Conservation (phyloP, 2,329 filamentous ascomycete genomes). For the Paraphoma sp. region DNA sequence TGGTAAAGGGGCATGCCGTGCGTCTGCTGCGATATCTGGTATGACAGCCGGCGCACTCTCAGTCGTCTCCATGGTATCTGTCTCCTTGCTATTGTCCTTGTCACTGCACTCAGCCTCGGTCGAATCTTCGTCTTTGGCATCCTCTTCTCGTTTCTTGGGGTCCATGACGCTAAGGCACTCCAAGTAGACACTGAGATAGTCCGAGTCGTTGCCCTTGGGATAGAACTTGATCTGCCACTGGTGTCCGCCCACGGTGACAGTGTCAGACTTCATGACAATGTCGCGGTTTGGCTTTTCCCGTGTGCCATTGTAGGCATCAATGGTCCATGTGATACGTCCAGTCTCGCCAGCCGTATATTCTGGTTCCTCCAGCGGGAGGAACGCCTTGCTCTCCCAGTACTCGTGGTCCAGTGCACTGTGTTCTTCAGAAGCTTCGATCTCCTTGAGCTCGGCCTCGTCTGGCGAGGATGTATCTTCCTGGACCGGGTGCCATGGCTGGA, state of each 20-base stretch:
- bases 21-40: neutral
- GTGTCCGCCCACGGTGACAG: constrained; percentile 63
- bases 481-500: constrained; percentile 59
- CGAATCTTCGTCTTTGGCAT: constrained; percentile 4
- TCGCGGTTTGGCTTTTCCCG: constrained; percentile 65
- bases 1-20: constrained; percentile 46
- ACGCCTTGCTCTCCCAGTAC: constrained; percentile 66
- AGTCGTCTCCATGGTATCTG: constrained; percentile 12
- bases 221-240: constrained; percentile 73
- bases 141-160: constrained; percentile 19
- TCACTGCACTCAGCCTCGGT: constrained; percentile 1
- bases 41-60: constrained; percentile 1
- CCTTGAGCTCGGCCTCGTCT: constrained; percentile 64
- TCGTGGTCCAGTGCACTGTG: constrained; percentile 64
- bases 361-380: constrained; percentile 63
- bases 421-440: constrained; percentile 59
- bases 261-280: constrained; percentile 64
- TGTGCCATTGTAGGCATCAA: constrained; percentile 66
- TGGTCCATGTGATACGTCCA: constrained; percentile 64
- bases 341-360: constrained; percentile 62
- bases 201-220: constrained; percentile 65
- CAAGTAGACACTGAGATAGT: constrained; percentile 66
- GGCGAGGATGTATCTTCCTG: constrained; percentile 63
- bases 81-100: constrained; percentile 5
- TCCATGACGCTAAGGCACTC: constrained; percentile 62